Percentiles rank a stretch among this genome's conserved stretches.
Evolutionary conservation across 495 filamentous ascomycete genomes (phyloP).

Genomic region (Penicillium simplicissimum): DNA sequence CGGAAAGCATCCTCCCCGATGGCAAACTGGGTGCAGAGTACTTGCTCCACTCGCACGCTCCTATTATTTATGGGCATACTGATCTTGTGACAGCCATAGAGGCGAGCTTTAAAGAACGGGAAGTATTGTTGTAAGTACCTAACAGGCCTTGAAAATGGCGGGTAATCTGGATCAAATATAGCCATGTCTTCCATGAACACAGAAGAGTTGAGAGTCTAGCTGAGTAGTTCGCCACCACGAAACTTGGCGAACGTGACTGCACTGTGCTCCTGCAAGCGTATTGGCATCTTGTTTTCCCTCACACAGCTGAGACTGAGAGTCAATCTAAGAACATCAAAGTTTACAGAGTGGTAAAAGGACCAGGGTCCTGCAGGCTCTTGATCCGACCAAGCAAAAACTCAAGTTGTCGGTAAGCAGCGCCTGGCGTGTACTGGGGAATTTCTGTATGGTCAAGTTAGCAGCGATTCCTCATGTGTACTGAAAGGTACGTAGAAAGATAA

Average conservation of each 20-base stretch:
- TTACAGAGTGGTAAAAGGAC: slow-evolving; percentile 33
- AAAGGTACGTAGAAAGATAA: background rate
- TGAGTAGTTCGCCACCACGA: too few relatives aligned
- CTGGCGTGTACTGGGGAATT: slow-evolving; percentile 62
- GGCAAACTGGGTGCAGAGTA: slow-evolving; percentile 7
- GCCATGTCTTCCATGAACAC: background rate
- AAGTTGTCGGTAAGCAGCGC: slow-evolving; percentile 64
- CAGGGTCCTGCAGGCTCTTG: slow-evolving; percentile 35
- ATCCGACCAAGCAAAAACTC: slow-evolving; percentile 68
- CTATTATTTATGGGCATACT: background rate
- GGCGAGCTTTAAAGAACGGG: background rate
- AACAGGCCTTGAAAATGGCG: too few relatives aligned
- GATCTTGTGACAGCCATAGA: background rate
- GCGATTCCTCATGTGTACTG: background rate
- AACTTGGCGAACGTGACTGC: background rate
- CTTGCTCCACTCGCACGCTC: background rate
- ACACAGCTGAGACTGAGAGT: background rate
- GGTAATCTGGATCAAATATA: too few relatives aligned
- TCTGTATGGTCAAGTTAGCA: slow-evolving; percentile 16
- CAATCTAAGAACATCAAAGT: background rate
- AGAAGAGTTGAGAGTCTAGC: background rate
- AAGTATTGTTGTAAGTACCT: too few relatives aligned
- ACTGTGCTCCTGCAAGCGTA: background rate
- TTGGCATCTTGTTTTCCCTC: background rate
- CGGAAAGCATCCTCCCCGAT: slow-evolving; percentile 3